These are phyloP conservation scores for Xerophyta viscosa DNA, from an alignment of 106 monocot genomes.

Conservation along the genomic window DNA sequence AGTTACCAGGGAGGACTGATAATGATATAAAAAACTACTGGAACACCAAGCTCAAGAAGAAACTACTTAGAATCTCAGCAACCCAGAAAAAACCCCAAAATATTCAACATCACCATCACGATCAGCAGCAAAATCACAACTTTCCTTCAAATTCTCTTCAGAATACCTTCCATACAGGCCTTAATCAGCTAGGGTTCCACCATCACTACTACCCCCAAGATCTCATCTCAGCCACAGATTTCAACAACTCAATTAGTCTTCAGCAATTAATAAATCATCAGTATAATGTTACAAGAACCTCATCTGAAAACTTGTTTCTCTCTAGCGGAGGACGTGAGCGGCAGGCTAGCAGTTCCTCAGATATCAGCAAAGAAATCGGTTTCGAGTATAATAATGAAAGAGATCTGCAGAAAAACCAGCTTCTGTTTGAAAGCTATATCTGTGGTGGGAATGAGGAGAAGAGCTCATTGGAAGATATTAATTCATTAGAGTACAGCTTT, in stretches of 20 bases:
- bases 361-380: constrained; percentile 13
- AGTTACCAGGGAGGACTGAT: constrained; percentile 62
- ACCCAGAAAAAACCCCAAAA: constrained; percentile 25
- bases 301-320: too few relatives aligned
- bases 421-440: constrained; percentile 29
- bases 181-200: too few relatives aligned
- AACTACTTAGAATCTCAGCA: constrained; percentile 24
- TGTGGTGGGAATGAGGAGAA: constrained; percentile 21
- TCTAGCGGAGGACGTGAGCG: constrained; percentile 14
- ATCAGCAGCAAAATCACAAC: constrained; percentile 9
- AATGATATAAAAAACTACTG: constrained; percentile 79
- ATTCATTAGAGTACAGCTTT: constrained; percentile 4
- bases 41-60: constrained; percentile 73
- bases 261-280: too few relatives aligned
- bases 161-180: too few relatives aligned
- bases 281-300: too few relatives aligned
- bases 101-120: constrained; percentile 8
- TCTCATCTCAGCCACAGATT: background rate
- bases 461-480: background rate
- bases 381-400: constrained; percentile 4
- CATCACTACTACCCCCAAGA: background rate
- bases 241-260: background rate
- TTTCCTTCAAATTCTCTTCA: too few relatives aligned
- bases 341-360: constrained; percentile 24
- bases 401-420: constrained; percentile 1